Evolutionary conservation across 2,329 filamentous ascomycete species (phyloP), one percentile per base, ranked within the genome.

Genomic region (Penicillium verrucosum): DNA sequence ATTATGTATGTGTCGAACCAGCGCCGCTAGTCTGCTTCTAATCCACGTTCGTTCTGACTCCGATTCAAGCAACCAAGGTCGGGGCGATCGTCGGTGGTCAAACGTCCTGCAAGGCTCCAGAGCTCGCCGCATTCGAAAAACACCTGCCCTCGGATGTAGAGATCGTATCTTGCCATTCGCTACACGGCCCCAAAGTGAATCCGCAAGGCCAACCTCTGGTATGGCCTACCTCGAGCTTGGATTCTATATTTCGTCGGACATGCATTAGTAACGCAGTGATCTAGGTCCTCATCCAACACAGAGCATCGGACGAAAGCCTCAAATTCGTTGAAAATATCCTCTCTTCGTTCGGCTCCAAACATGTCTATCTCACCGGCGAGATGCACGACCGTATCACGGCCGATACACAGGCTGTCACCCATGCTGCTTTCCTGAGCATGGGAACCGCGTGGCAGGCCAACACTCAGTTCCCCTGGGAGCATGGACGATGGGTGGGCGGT

Each of bases 331-430:
- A 96, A 71, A 75, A 82, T 4, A 88, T 96, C 53, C 85, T 99
- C 34, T 84, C 86, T 30, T 96, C 92, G 71, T 87, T 99, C 51
- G 80, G 85, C 29, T 96, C 91, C 44, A 93, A 91, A 73, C 85
- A 90, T 67, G 94, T 99, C 58, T 86, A 93, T 71, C 87, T 99
- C 58, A 89, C 89, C 0, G 92, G 92, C 16, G 83, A 86, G 58
- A 86, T 92, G 74, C 94, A 99, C 73, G 94, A 99, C 75, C 89
- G 91, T 60, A 99, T 99, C 75, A 99, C 94, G 1, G 94, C 94
- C 59, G 94, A 99, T 76, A 99, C 94, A 1, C 94, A 99, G 76
- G 94, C 94, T 30, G 94, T 99, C 47, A 99, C 94, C 0, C 94
- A 99, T 76, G 94, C 92, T 2, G 94, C 95, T 29, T 99, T 99